Base-by-base conservation (phyloP, 139 green algal species). In the Picochlorum sp. region DNA sequence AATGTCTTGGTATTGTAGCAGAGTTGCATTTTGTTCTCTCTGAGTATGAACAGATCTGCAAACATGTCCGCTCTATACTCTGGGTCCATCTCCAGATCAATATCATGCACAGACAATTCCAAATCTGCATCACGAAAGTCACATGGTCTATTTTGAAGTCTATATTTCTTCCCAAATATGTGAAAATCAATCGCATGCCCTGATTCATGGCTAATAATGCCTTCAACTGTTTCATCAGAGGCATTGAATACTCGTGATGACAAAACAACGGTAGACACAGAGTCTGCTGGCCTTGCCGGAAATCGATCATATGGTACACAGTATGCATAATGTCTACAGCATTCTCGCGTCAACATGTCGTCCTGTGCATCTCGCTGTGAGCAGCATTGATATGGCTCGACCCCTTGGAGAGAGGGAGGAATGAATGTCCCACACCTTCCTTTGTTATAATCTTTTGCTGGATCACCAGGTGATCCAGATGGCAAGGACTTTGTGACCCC, bases 251-350 rank as follows among this genome's bases (percentile, higher is more conserved):
- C 20, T n/a, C 66, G 49, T 18, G 66, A 45, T 34, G 66, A 57
- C 14, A 72, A 44, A 11, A 72, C 57, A 20, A 72, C 45, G 7
- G 66, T 67, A 57, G 58, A 49, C 13, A 64, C n/a, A 16, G 13
- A 52, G 37, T 72, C 65, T 64, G n/a, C 37, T 49, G 44, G 21
- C 34, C 16, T 30, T 11, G 66, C n/a, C 13, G n/a, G 45, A 47
- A 70, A 66, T 34, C 26, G 66, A 34, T 21, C 37, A 57, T 72
- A 72, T 13, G 66, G 66, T 18, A 72, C 57, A 28, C 37, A 57
- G 21, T 47, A 72, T 16, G 66, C 66, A 15, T 58, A 72, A 62
- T 72, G 66, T n/a, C 68, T 30, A 49, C 68, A 69, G 37, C 72
- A 87, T 3, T 61, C 49, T 50, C 47, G 24, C 15, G 21, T 49